Conservation (phyloP, 768 basidiomycete genomes). For the Leucocoprinus sp. region DNA sequence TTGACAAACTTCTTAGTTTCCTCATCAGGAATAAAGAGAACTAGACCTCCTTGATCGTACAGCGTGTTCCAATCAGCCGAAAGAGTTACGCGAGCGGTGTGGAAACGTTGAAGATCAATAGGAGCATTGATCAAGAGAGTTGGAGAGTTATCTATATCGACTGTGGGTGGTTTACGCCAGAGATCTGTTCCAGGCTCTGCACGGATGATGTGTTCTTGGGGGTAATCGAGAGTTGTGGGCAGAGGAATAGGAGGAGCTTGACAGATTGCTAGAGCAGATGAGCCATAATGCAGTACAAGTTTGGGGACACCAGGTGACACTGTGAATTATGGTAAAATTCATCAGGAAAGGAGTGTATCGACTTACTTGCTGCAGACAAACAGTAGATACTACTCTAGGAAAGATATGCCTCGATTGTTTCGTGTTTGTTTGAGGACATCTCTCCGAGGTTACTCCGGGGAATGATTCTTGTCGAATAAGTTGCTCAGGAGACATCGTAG, state of each 20-base stretch:
- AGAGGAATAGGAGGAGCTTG: conserved; percentile 14
- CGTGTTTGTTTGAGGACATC: too few species aligned
- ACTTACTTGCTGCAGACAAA: not conserved
- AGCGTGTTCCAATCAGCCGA: conserved; percentile 21
- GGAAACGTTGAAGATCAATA: conserved; percentile 23
- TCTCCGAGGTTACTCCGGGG: too few species aligned
- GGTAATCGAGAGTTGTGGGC: conserved; percentile 18
- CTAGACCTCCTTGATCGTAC: conserved; percentile 26
- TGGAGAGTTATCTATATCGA: conserved; percentile 24
- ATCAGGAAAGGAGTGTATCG: too few species aligned
- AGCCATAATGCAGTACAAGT: conserved; percentile 24
- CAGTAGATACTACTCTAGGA: too few species aligned
- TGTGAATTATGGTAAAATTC: not conserved
- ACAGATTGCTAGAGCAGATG: conserved; percentile 24
- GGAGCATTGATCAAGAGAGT: conserved; percentile 21
- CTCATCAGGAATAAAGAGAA: conserved; percentile 25
- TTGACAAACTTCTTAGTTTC: conserved; percentile 26
- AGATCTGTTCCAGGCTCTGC: conserved; percentile 23
- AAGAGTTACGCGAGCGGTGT: conserved; percentile 24
- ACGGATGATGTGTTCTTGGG: conserved; percentile 16
- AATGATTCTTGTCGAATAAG: too few species aligned
- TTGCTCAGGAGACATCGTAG: too few species aligned
- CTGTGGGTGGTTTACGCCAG: conserved; percentile 25
- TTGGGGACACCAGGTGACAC: conserved; percentile 15
- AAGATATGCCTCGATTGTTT: too few species aligned